These are phyloP conservation scores for Nosema muscidifuracis DNA, from an alignment of 371 early-diverging fungal genomes.

Conservation along the genomic window DNA sequence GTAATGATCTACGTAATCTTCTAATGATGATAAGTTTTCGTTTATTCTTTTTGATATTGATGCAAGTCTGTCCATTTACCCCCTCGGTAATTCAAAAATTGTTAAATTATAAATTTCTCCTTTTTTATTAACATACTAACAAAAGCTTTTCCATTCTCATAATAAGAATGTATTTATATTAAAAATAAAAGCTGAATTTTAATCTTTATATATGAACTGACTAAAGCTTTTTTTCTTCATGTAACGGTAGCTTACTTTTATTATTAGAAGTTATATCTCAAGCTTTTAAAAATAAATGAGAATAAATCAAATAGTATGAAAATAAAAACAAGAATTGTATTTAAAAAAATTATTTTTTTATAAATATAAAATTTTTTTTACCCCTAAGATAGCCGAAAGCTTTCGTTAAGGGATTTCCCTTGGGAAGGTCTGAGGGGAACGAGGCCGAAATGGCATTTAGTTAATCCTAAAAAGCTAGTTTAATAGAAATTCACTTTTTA, in stretches of 20 bases:
- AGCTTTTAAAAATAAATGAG: too few species aligned
- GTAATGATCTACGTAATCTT: background rate
- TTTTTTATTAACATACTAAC: too few species aligned
- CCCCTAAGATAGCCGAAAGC: slow-evolving; percentile 1
- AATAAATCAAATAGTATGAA: background rate
- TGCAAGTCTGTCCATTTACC: background rate
- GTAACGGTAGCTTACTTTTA: too few species aligned
- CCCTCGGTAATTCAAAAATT: too few species aligned
- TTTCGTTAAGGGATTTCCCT: slow-evolving; percentile 13
- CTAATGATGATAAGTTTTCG: background rate
- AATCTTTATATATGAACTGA: too few species aligned
- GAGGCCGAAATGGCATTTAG: slow-evolving; percentile 6
- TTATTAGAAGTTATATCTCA: too few species aligned
- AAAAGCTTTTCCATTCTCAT: too few species aligned
- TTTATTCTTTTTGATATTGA: background rate
- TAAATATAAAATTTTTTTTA: background rate
- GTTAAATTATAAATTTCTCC: too few species aligned
- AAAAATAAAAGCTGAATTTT: too few species aligned
- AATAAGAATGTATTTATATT: too few species aligned
- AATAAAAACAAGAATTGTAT: background rate
- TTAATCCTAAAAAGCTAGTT: slow-evolving; percentile 4
- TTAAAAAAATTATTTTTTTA: background rate
- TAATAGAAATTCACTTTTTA: slow-evolving; percentile 11
- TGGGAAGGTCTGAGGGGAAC: slow-evolving; percentile 13
- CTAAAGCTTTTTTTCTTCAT: too few species aligned